Base-by-base conservation (phyloP, 768 basidiomycete genomes). In the Galerina marginata region DNA sequence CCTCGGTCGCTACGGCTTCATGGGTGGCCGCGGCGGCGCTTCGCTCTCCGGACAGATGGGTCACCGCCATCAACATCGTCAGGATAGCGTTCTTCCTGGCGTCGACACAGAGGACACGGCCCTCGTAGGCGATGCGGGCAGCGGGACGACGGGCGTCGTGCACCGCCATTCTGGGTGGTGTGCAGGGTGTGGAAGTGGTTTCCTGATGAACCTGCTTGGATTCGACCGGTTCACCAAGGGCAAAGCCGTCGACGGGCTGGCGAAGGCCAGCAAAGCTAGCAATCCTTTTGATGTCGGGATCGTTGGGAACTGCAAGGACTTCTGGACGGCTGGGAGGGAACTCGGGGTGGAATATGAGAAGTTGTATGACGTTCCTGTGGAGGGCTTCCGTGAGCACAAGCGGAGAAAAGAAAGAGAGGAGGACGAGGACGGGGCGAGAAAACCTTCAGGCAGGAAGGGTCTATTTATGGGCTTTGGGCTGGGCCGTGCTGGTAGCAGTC, bases 141-240 rank as follows among this genome's bases (percentile, higher is more conserved):
- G 59, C 42, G 46, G 64, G 25, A 53, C 73, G 1, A 71, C 78
- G 15, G 76, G 69, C 9, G 80, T 77, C 67, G 77, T 74, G 26
- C 86, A 86, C 54, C 73, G 74, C 7, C 86, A 88, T 57, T 60
- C 82, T 70, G 69, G 78, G 4, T 48, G 74, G 6, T 79, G 79
- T 59, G 76, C 72, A 4, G 78, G 79, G 15, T 80, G 81, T 73
- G 77, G 81, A 45, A 76, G 85, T 67, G 82, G 83, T 5, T 95
- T 96, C 83, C 72, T 98, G 45, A 88, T 98, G 83, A 90, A 92
- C 73, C 80, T 99, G 4, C 86, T 97, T 36, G 97, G 97, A 0
- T 83, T 99, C 49, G 97, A 99, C 76, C 79, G 95, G 52, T 98
- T 98, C 76, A 97, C 96, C 40, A 89, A 90, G 55, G 95, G 95